These are phyloP conservation scores for Parathielavia appendiculata DNA, from an alignment of 495 filamentous ascomycete genomes.

Conservation along the genomic window DNA sequence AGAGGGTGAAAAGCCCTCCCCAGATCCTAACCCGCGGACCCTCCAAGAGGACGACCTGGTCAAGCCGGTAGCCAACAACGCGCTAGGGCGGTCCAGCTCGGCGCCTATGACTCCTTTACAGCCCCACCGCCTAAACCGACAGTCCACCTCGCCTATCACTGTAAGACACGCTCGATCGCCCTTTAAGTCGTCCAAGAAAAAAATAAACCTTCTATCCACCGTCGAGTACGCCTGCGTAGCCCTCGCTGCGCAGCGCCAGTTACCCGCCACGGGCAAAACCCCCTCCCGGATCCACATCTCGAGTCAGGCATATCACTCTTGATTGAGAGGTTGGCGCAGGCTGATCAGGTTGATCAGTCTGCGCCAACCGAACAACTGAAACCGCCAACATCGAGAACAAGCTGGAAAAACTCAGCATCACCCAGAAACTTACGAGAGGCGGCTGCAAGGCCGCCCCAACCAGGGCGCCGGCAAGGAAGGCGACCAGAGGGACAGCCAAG, in stretches of 20 bases:
- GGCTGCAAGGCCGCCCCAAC: conserved; percentile 16
- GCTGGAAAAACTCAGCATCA: conserved; percentile 40
- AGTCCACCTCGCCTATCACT: conserved; percentile 41
- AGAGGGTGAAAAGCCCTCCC: conserved; percentile 58
- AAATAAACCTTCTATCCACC: conserved; percentile 38
- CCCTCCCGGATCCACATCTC: conserved; percentile 62
- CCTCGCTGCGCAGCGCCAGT: conserved; percentile 60
- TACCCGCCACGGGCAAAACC: conserved; percentile 47
- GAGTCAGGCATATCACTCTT: conserved; percentile 80
- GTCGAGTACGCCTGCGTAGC: conserved; percentile 75
- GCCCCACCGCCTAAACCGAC: conserved; percentile 49
- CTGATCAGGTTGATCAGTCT: conserved; percentile 69
- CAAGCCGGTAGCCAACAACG: conserved; percentile 35
- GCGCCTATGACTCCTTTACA: conserved; percentile 48
- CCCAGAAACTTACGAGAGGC: conserved; percentile 31
- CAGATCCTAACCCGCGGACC: conserved; percentile 25
- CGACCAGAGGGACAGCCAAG: conserved; percentile 19
- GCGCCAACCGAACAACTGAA: conserved; percentile 4
- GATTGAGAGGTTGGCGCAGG: no score
- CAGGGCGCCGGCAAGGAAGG: conserved; percentile 21
- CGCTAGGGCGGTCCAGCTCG: conserved; percentile 44
- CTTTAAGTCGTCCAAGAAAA: conserved; percentile 22
- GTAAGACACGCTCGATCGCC: conserved; percentile 30
- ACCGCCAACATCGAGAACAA: conserved; percentile 42
- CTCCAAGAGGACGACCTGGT: conserved; percentile 29